These are phyloP conservation scores for Tulasnella sp. DNA, from an alignment of 768 basidiomycete species.

Conservation along the genomic window DNA sequence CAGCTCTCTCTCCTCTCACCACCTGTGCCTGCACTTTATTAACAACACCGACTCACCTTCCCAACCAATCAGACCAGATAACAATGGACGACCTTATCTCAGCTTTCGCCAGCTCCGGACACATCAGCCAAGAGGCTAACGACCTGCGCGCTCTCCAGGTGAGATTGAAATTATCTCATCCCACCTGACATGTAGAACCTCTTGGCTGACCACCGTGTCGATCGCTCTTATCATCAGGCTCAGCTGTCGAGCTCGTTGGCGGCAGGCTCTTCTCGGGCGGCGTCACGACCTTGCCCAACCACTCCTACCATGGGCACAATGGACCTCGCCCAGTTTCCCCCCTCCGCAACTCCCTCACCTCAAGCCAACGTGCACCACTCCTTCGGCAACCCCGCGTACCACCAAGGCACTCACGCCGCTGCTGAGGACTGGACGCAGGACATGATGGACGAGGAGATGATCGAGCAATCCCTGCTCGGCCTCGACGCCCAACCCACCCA, in stretches of 20 bases:
- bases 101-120: conserved; percentile 43
- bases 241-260: conserved; percentile 23
- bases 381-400: not conserved
- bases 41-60: not conserved
- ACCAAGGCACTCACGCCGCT: not conserved
- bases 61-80: not conserved
- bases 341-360: not conserved
- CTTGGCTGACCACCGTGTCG: not conserved
- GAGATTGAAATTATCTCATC: not conserved
- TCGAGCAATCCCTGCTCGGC: conserved; percentile 20
- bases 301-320: conserved; percentile 24
- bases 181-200: not conserved
- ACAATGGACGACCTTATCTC: conserved; percentile 27
- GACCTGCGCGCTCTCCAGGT: conserved; percentile 28
- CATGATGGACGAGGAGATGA: conserved; percentile 17
- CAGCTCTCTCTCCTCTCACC: not conserved
- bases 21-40: not conserved
- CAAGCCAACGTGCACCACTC: not conserved
- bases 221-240: conserved; percentile 4
- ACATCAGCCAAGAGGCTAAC: conserved; percentile 29
- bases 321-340: not conserved
- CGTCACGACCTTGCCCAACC: conserved; percentile 13
- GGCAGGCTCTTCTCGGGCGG: not conserved
- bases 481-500: not conserved
- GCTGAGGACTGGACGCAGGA: not conserved